Conservation (phyloP, 2,329 filamentous ascomycete species). For the Pseudogymnoascus verrucosus region DNA sequence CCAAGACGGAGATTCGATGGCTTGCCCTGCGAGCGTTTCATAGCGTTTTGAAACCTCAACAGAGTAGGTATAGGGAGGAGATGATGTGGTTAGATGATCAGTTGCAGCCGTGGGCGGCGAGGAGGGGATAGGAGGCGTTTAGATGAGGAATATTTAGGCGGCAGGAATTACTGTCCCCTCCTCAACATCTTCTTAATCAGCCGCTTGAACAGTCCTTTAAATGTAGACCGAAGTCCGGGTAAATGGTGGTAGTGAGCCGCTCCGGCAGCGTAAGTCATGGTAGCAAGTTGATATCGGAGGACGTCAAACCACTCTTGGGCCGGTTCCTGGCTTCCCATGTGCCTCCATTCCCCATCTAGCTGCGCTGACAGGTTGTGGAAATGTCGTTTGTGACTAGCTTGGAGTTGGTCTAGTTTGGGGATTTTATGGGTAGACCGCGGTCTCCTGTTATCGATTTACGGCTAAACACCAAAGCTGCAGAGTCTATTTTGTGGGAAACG, state of each 20-base stretch:
- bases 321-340: conserved; percentile 30
- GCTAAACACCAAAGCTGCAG: too few species aligned
- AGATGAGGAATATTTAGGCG: too few species aligned
- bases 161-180: conserved; percentile 14
- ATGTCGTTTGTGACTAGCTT: conserved; percentile 31
- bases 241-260: conserved; percentile 33
- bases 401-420: conserved; percentile 18
- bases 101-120: conserved; percentile 18
- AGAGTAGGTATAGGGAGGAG: conserved; percentile 58
- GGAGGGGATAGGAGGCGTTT: background rate
- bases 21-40: conserved; percentile 64
- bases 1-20: conserved; percentile 3
- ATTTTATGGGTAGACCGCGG: background rate
- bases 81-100: conserved; percentile 59
- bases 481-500: background rate
- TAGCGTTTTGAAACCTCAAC: conserved; percentile 59
- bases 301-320: conserved; percentile 29
- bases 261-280: conserved; percentile 32
- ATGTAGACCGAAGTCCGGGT: conserved; percentile 28
- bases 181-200: conserved; percentile 36
- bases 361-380: conserved; percentile 29
- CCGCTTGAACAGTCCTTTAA: conserved; percentile 29
- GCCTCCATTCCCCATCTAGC: conserved; percentile 25
- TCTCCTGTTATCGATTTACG: too few species aligned
- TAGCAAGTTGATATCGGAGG: conserved; percentile 17